Conservation (phyloP, 1,284 basidiomycete genomes). For the Austroboletus olivaceoglutinosus region DNA sequence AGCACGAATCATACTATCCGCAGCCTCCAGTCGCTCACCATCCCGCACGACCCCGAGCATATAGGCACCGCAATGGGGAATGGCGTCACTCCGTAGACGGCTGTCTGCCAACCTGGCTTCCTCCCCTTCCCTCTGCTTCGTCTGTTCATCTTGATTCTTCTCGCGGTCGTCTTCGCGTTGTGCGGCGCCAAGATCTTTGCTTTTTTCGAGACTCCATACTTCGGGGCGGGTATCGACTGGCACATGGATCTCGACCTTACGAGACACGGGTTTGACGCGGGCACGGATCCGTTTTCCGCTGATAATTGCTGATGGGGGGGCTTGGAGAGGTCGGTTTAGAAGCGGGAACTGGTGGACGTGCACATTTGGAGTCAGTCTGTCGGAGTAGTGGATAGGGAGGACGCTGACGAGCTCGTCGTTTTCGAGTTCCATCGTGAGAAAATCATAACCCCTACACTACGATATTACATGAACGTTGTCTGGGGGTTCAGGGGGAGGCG, state of each 20-base stretch:
- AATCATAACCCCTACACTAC: not conserved
- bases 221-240: constrained; percentile 73
- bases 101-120: constrained; percentile 64
- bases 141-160: constrained; percentile 60
- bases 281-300: constrained; percentile 75
- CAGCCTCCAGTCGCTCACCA: constrained; percentile 42
- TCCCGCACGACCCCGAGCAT: constrained; percentile 72
- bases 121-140: constrained; percentile 49
- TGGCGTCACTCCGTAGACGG: constrained; percentile 68
- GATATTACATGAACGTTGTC: not conserved
- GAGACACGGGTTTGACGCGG: constrained; percentile 60
- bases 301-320: constrained; percentile 65
- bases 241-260: constrained; percentile 70
- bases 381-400: constrained; percentile 69
- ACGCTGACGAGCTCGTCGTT: constrained; percentile 59
- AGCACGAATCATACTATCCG: constrained; percentile 7
- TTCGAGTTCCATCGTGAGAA: constrained; percentile 28
- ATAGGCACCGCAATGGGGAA: constrained; percentile 60
- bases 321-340: constrained; percentile 66
- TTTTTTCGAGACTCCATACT: constrained; percentile 72
- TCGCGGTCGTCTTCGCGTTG: constrained; percentile 69
- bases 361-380: constrained; percentile 56
- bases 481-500: constrained; percentile 5
- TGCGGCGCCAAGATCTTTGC: constrained; percentile 61
- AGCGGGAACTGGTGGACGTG: constrained; percentile 80